phyloP scores from a whole-genome alignment of 495 filamentous ascomycete genomes.

The Poronia punctata region DNA sequence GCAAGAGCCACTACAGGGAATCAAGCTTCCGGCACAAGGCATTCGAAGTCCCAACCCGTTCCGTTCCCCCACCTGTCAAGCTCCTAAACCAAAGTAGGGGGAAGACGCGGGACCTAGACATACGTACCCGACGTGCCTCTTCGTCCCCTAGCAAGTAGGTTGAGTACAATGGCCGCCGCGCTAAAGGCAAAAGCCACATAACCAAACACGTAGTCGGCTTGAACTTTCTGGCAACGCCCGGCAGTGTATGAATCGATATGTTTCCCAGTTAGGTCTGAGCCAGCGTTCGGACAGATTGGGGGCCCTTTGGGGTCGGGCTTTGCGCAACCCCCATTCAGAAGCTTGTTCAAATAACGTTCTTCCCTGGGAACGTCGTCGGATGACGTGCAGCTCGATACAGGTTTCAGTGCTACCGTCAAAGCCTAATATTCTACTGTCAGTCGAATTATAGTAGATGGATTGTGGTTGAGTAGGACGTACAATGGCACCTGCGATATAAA shows the following conservation, averaged over 20 bases:
- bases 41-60: no score
- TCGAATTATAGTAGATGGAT: not conserved
- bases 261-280: not conserved
- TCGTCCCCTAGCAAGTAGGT: not conserved
- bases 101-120: not conserved
- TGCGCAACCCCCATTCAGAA: slow-evolving; percentile 34
- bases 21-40: no score
- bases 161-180: slow-evolving; percentile 17
- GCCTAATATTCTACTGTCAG: no score
- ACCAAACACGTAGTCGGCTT: slow-evolving; percentile 30
- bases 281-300: slow-evolving; percentile 13
- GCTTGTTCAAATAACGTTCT: slow-evolving; percentile 19
- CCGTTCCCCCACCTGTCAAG: no score
- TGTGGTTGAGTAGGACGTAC: slow-evolving; percentile 33
- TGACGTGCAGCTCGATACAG: slow-evolving; percentile 25
- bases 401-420: slow-evolving; percentile 36
- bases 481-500: slow-evolving; percentile 47
- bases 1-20: no score
- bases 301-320: not conserved
- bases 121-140: slow-evolving; percentile 2
- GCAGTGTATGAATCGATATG: slow-evolving; percentile 5
- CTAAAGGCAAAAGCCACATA: slow-evolving; percentile 26
- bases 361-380: not conserved
- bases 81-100: not conserved
- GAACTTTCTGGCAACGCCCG: slow-evolving; percentile 25